phyloP scores from a whole-genome alignment of 192 early-diverging fungal genomes.

The Mortierella claussenii region DNA sequence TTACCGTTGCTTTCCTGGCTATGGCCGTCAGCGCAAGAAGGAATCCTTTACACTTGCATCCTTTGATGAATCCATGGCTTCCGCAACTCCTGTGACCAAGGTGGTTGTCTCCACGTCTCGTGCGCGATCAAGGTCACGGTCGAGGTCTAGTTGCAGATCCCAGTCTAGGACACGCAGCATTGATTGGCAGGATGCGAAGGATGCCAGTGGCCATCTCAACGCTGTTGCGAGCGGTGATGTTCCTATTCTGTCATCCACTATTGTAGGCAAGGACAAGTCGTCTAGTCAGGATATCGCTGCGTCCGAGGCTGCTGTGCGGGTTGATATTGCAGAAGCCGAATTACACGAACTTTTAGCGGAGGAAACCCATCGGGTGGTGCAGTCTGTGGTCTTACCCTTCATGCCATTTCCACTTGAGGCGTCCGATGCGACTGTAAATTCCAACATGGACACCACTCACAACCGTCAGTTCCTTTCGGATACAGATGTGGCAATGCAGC shows the following conservation, averaged over 20 bases:
- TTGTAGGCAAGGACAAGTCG: background rate
- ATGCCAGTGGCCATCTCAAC: background rate
- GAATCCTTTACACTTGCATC: background rate
- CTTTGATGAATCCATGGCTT: no score
- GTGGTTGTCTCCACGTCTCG: no score
- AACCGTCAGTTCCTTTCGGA: conserved; percentile 5
- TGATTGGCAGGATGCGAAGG: background rate
- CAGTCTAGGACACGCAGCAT: no score
- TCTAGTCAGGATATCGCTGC: background rate
- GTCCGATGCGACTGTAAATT: background rate
- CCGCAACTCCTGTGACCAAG: no score
- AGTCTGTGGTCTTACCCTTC: conserved; percentile 39
- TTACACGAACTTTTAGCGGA: conserved; percentile 24
- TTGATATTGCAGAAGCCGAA: conserved; percentile 30
- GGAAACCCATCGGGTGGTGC: conserved; percentile 38
- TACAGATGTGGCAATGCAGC: background rate
- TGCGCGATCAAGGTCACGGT: background rate
- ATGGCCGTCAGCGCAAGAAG: conserved; percentile 9
- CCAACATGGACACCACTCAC: background rate
- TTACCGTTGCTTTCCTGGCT: conserved; percentile 44
- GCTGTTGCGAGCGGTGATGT: no score
- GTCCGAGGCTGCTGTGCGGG: background rate
- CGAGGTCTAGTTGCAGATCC: background rate
- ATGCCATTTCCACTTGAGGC: conserved; percentile 47
- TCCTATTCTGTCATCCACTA: no score